Evolutionary conservation across 352 stramenopile genomes (phyloP).

Genomic region (Phytophthora tubulina): DNA sequence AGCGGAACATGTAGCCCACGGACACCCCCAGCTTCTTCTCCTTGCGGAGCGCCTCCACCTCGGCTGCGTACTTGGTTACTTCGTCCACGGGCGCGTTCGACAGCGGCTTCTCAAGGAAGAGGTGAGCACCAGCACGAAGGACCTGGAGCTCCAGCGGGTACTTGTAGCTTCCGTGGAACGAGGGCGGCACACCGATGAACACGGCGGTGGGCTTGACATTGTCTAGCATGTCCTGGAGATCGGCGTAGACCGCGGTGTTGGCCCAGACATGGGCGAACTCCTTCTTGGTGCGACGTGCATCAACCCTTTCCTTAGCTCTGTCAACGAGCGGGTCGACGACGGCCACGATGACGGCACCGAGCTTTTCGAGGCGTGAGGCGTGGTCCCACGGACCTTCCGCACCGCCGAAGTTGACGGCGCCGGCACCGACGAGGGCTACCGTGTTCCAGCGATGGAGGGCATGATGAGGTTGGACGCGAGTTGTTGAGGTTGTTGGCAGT

Average conservation of each 20-base stretch:
- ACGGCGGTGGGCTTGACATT: constrained; percentile 40
- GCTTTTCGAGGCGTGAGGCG: constrained; percentile 47
- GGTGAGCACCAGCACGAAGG: constrained; percentile 41
- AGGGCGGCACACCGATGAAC: constrained; percentile 50
- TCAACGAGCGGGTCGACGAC: not conserved
- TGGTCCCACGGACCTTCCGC: constrained; percentile 51
- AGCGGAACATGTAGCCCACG: constrained; percentile 56
- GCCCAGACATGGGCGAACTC: constrained; percentile 43
- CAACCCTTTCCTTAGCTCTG: not conserved
- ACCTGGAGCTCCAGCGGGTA: constrained; percentile 46
- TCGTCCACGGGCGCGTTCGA: constrained; percentile 46
- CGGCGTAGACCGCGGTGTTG: constrained; percentile 38
- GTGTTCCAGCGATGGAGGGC: constrained; percentile 35
- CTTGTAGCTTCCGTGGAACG: constrained; percentile 52
- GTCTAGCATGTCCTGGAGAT: constrained; percentile 45
- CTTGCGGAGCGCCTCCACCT: constrained; percentile 34
- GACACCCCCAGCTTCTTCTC: constrained; percentile 46
- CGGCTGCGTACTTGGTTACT: constrained; percentile 38
- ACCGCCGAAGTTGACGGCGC: constrained; percentile 51
- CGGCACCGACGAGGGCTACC: constrained; percentile 46
- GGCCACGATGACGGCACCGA: constrained; percentile 23
- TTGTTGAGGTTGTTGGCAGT: constrained; percentile 8
- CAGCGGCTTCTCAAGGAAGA: constrained; percentile 51
- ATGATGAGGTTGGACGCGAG: constrained; percentile 12
- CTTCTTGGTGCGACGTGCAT: constrained; percentile 27